These are phyloP conservation scores for Fistulina hepatica DNA, from an alignment of 1,284 basidiomycete genomes.

Conservation along the genomic window DNA sequence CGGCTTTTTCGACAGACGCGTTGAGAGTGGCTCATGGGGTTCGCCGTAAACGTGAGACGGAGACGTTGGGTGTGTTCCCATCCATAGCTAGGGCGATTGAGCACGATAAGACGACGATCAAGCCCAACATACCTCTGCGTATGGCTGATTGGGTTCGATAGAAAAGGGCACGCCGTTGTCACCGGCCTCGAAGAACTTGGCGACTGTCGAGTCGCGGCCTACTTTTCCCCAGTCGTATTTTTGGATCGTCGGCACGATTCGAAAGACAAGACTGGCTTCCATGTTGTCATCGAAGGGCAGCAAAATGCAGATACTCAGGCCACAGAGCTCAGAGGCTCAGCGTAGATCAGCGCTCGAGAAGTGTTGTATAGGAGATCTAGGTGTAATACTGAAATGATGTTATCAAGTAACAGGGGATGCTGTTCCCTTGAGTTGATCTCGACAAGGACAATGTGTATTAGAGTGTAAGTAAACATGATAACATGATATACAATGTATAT, in stretches of 20 bases:
- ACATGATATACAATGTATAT: too few species aligned
- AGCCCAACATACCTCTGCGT: conserved; percentile 39
- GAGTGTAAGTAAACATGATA: too few species aligned
- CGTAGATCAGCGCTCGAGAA: too few species aligned
- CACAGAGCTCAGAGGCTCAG: too few species aligned
- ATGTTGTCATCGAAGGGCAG: too few species aligned
- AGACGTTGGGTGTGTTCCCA: conserved; percentile 91
- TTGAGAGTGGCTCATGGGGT: conserved; percentile 36
- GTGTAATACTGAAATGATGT: too few species aligned
- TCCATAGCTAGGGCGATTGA: conserved; percentile 72
- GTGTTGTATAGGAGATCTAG: too few species aligned
- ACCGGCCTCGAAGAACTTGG: conserved; percentile 32
- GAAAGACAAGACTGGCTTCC: conserved; percentile 38
- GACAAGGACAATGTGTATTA: too few species aligned
- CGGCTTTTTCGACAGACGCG: conserved; percentile 55
- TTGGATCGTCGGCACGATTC: conserved; percentile 57
- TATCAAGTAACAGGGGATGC: too few species aligned
- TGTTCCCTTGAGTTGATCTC: too few species aligned
- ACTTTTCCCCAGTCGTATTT: conserved; percentile 69
- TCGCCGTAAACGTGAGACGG: conserved; percentile 57
- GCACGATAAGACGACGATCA: neutral
- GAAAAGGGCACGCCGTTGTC: conserved; percentile 29
- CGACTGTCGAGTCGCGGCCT: conserved; percentile 53
- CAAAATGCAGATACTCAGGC: too few species aligned
- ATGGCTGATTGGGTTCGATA: conserved; percentile 35